Evolutionary conservation across 1,139 yeast species (phyloP), one percentile per base, ranked within the genome.

Genomic region (Wickerhamomyces sp.): DNA sequence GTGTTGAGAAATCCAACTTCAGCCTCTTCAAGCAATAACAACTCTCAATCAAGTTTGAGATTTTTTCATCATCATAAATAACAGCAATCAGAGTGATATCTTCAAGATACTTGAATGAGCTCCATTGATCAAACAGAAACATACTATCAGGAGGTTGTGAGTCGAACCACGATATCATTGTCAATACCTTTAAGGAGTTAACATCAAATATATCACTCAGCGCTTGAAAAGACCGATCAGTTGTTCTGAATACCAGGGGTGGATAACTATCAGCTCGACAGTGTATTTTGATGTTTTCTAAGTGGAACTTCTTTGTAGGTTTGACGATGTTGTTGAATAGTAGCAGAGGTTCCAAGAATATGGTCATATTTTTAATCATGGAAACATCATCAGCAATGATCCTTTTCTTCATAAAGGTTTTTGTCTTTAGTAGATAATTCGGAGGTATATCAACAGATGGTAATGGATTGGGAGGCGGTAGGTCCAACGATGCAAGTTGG

Each of bases 91-190:
- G 53, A 0, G 73, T 67, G 14, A 70, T 51, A 45, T 69, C 73
- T 44, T 67, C 64, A 6, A 70, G 48, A 43, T 62, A 53, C 2
- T 47, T 47, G 43, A 70, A 69, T 14, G 63, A 67, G 29, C 56
- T 51, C 53, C 69, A 64, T 47, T 66, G 65, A 45, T 60, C 64
- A 37, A 66, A 56, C 57, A 65, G 62, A 41, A 63, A 63, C 27
- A 61, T 51, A 43, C 59, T 63, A 37, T 64, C 55, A 14, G 59
- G 58, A 26, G 58, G 50, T 27, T 61, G 49, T 10, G 61, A 55
- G 41, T 67, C 71, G 48, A 63, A 63, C 75, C 74, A 70, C 4
- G 74, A 70, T 7, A 68, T 68, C 7, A 70, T 59, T 0, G 73
- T 69, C 34, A 70, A 53, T 0, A 64, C 59, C 46, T 64, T 65